Percentiles rank a stretch among this genome's conserved stretches.
phyloP scores from a whole-genome alignment of 73 alveolate genomes.

The Paramecium tetraurelia region DNA sequence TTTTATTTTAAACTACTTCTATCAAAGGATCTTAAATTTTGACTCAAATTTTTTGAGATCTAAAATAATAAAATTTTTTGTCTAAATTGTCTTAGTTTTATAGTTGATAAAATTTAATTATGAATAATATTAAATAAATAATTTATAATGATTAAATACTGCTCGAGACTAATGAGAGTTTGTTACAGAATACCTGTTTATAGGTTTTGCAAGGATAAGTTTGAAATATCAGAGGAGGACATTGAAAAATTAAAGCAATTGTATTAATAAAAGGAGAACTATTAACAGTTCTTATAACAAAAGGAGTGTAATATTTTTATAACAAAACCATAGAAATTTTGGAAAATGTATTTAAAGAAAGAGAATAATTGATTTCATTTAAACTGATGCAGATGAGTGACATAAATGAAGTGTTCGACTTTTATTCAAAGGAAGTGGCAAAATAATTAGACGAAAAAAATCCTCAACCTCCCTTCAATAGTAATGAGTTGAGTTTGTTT shows the following conservation, averaged over 20 bases:
- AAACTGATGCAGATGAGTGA: neutral
- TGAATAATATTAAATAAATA: neutral
- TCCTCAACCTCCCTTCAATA: neutral
- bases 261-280: neutral
- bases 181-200: neutral
- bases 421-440: neutral
- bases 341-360: conserved; percentile 10
- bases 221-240: neutral
- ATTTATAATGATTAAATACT: neutral
- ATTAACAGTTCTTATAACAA: neutral
- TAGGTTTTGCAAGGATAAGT: conserved; percentile 24
- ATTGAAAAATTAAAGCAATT: neutral
- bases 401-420: neutral
- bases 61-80: neutral
- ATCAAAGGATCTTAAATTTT: too few relatives aligned
- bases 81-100: neutral
- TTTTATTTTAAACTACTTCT: too few relatives aligned
- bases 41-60: neutral
- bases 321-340: neutral
- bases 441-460: neutral
- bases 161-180: neutral
- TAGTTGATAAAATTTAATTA: neutral
- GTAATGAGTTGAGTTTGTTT: conserved; percentile 15
- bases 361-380: conserved; percentile 34
- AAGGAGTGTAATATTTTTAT: neutral